Evolutionary conservation across 495 filamentous ascomycete species (phyloP).

Genomic region (Xylaria grammica): DNA sequence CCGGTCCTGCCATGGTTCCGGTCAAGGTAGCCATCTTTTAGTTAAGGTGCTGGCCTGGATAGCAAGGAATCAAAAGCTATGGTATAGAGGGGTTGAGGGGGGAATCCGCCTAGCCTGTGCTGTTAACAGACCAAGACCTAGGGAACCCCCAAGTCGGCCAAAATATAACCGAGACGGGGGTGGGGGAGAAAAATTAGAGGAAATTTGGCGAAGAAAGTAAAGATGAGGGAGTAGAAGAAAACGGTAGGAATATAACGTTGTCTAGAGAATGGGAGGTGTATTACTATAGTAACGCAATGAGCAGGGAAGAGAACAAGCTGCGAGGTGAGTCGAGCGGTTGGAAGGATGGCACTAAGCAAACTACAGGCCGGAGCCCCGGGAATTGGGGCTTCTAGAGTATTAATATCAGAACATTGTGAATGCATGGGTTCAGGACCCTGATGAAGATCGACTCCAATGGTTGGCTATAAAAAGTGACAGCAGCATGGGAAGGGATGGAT

Average conservation of each 20-base stretch:
- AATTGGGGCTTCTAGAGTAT: slow-evolving; percentile 32
- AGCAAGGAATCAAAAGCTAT: slow-evolving; percentile 21
- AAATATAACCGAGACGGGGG: slow-evolving; percentile 22
- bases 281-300: background rate
- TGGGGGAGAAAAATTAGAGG: too few relatives aligned
- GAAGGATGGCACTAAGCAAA: slow-evolving; percentile 29
- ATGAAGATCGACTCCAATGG: slow-evolving; percentile 28
- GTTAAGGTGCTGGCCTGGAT: slow-evolving; percentile 1
- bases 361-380: slow-evolving; percentile 2
- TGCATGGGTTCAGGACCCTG: slow-evolving; percentile 23
- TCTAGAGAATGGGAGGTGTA: background rate
- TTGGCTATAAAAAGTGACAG: slow-evolving; percentile 42
- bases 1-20: slow-evolving; percentile 27
- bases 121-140: background rate
- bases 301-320: slow-evolving; percentile 15
- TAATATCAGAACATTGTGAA: slow-evolving; percentile 37
- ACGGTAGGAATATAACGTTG: slow-evolving; percentile 33
- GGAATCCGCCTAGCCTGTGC: background rate
- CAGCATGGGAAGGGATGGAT: slow-evolving; percentile 31
- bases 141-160: slow-evolving; percentile 27
- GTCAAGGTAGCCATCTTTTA: background rate
- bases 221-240: slow-evolving; percentile 18
- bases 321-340: slow-evolving; percentile 27
- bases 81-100: background rate
- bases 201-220: slow-evolving; percentile 13